Conservation (phyloP, 208 protist genomes). For the Vickermania ingenoplastis region DNA sequence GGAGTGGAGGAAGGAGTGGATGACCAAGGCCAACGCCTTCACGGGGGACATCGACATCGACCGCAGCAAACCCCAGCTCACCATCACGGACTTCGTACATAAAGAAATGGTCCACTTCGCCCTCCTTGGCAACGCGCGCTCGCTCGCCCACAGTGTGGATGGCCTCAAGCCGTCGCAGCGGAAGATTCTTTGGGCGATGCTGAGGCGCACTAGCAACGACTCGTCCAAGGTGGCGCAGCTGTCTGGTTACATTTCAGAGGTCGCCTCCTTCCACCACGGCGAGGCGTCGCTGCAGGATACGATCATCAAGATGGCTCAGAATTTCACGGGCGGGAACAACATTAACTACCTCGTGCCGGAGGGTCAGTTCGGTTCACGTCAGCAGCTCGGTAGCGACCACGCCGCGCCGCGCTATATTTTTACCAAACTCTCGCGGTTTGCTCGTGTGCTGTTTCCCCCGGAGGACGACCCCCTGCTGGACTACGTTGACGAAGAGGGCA, state of each 20-base stretch:
- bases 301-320: constrained; percentile 99
- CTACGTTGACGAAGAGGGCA: constrained; percentile 97
- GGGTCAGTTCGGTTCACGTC: constrained; percentile 98
- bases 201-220: constrained; percentile 81
- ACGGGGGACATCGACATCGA: constrained; percentile 85
- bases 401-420: constrained; percentile 94
- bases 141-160: constrained; percentile 92
- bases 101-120: constrained; percentile 99
- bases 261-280: constrained; percentile 99
- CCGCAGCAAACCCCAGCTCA: constrained; percentile 74
- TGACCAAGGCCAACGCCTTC: constrained; percentile 89
- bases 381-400: constrained; percentile 97
- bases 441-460: constrained; percentile 93
- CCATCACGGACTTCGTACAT: constrained; percentile 96
- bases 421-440: constrained; percentile 93
- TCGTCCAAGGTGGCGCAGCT: constrained; percentile 99
- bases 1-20: constrained; percentile 98
- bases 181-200: constrained; percentile 98
- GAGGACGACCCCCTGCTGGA: constrained; percentile 97
- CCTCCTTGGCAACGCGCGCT: constrained; percentile 79
- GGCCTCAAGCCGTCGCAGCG: constrained; percentile 99
- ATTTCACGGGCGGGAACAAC: constrained; percentile 99
- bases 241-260: constrained; percentile 96
- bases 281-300: constrained; percentile 96
- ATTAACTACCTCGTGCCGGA: constrained; percentile 97